Evolutionary conservation across 257 asterid genomes (phyloP).

Genomic region (Ajuga chamaepitys): DNA sequence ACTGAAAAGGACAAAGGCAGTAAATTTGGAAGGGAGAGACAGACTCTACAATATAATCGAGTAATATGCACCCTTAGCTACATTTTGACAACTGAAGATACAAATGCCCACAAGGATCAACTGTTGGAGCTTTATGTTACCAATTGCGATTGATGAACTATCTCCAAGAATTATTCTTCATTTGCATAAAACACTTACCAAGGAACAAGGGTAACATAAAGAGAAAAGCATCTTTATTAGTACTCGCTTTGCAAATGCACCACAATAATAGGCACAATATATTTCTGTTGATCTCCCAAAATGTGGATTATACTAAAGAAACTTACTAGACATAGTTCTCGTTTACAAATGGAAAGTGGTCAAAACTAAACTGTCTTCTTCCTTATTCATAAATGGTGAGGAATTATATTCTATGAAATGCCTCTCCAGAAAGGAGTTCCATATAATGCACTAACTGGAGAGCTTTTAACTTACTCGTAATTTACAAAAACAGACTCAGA

Average conservation of each 20-base stretch:
- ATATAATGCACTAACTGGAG: neutral
- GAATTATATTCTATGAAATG: neutral
- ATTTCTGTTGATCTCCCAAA: neutral
- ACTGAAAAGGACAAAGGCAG: neutral
- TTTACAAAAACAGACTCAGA: neutral
- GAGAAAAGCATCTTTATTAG: neutral
- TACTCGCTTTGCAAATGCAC: neutral
- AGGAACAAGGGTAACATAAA: neutral
- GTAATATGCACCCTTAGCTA: neutral
- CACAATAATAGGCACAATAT: neutral
- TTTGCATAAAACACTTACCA: neutral
- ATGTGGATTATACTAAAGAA: neutral
- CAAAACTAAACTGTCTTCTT: neutral
- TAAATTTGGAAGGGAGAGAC: neutral
- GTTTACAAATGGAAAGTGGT: neutral
- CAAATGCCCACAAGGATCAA: neutral
- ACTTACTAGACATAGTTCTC: neutral
- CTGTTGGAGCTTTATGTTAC: neutral
- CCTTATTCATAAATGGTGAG: neutral
- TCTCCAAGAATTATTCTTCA: neutral
- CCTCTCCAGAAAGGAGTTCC: neutral
- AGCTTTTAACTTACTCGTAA: neutral
- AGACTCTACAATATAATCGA: neutral
- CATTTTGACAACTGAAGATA: neutral
- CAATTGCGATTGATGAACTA: neutral